Evolutionary conservation across 306 rosid genomes (phyloP).

Genomic region (Prunus kanzakura): DNA sequence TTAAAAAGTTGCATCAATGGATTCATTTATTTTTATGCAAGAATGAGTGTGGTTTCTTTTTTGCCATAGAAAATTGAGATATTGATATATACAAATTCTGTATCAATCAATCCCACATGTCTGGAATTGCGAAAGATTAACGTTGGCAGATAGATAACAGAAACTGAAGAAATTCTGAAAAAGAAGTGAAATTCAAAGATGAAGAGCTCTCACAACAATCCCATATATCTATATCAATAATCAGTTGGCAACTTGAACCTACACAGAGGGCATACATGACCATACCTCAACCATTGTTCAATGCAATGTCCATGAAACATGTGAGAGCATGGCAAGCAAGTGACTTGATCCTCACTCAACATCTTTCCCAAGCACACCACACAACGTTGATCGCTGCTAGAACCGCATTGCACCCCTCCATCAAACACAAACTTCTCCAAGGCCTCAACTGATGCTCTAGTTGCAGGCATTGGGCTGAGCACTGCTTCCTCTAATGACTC

Average conservation of each 20-base stretch:
- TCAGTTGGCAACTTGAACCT: background rate
- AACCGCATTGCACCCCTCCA: too few species aligned
- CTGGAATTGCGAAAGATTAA: too few species aligned
- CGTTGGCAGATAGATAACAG: too few species aligned
- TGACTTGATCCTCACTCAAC: background rate
- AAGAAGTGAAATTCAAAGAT: too few species aligned
- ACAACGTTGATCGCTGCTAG: background rate
- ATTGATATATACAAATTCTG: too few species aligned
- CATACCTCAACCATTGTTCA: background rate
- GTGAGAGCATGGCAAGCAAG: slow-evolving; percentile 13
- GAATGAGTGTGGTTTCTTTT: too few species aligned
- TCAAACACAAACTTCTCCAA: background rate
- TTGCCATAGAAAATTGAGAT: too few species aligned
- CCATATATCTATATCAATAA: background rate
- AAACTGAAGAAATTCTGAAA: too few species aligned
- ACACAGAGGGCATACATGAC: slow-evolving; percentile 1
- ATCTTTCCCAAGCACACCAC: slow-evolving; percentile 3
- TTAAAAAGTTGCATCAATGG: too few species aligned
- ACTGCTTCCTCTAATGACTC: background rate
- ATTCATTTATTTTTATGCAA: too few species aligned
- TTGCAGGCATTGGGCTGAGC: background rate
- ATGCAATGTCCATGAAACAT: slow-evolving; percentile 8
- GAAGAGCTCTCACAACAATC: too few species aligned
- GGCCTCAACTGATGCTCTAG: background rate
- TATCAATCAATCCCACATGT: too few species aligned